Evolutionary conservation across 768 basidiomycete species (phyloP).

Genomic region (Suillus cothurnatus): DNA sequence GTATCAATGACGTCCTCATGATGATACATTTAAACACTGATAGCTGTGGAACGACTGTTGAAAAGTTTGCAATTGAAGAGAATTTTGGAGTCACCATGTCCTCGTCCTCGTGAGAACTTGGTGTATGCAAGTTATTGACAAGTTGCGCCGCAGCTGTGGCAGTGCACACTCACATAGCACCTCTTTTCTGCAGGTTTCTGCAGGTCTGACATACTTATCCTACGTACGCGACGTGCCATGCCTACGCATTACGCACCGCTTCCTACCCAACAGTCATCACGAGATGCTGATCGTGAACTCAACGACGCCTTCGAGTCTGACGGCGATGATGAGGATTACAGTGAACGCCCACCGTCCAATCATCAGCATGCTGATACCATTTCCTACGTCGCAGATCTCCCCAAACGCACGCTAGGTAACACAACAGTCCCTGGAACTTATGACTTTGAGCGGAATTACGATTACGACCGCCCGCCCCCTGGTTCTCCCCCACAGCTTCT

Average conservation of each 20-base stretch:
- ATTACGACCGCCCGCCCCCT: conserved; percentile 69
- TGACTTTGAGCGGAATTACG: conserved; percentile 82
- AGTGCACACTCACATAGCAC: neutral
- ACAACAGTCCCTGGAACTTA: conserved; percentile 47
- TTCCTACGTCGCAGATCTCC: conserved; percentile 19
- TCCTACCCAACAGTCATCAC: conserved; percentile 48
- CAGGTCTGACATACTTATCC: neutral
- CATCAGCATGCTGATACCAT: conserved; percentile 15
- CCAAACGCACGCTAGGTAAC: conserved; percentile 11
- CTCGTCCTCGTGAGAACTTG: too few species aligned
- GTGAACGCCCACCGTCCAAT: conserved; percentile 42
- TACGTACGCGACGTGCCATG: conserved; percentile 33
- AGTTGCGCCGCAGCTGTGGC: neutral
- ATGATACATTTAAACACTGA: neutral
- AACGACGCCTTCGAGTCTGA: conserved; percentile 76
- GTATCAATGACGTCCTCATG: neutral
- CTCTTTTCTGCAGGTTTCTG: neutral
- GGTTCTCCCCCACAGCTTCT: conserved; percentile 74
- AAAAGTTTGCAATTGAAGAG: neutral
- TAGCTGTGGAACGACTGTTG: neutral
- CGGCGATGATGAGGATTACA: conserved; percentile 39
- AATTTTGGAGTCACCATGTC: neutral
- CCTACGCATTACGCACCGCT: conserved; percentile 55
- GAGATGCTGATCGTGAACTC: conserved; percentile 59
- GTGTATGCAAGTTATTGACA: too few species aligned